Evolutionary conservation across 2,329 filamentous ascomycete species (phyloP).

Genomic region (Paecilomyces variotii): DNA sequence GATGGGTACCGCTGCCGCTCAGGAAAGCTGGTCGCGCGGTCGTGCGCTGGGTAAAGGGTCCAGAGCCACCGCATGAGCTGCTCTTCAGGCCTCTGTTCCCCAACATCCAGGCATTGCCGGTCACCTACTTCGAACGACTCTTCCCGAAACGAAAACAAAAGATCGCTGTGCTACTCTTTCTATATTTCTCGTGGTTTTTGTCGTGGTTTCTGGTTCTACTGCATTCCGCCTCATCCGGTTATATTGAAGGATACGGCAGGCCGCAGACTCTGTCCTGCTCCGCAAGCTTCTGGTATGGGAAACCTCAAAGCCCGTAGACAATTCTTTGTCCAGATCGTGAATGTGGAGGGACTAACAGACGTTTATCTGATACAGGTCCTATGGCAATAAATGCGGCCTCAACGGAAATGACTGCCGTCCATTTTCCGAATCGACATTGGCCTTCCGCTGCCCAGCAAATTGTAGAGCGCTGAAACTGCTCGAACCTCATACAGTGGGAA

Average conservation of each 20-base stretch:
- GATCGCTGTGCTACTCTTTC: slow-evolving; percentile 30
- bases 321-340: background rate
- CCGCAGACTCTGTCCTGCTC: slow-evolving; percentile 39
- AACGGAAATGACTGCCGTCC: slow-evolving; percentile 50
- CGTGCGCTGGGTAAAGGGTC: slow-evolving; percentile 40
- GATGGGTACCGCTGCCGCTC: slow-evolving; percentile 40
- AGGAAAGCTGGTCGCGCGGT: slow-evolving; percentile 37
- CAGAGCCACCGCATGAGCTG: slow-evolving; percentile 38
- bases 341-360: slow-evolving; percentile 1
- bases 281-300: slow-evolving; percentile 37
- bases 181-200: slow-evolving; percentile 41
- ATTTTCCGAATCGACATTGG: slow-evolving; percentile 43
- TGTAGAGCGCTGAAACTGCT: slow-evolving; percentile 41
- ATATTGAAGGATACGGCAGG: slow-evolving; percentile 42
- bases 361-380: slow-evolving; percentile 20
- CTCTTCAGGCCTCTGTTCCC: slow-evolving; percentile 41
- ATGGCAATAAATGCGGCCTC: slow-evolving; percentile 43
- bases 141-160: slow-evolving; percentile 41
- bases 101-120: slow-evolving; percentile 38
- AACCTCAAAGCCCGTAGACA: slow-evolving; percentile 1
- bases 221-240: slow-evolving; percentile 38
- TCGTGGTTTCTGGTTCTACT: slow-evolving; percentile 39
- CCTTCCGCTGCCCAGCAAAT: slow-evolving; percentile 50
- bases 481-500: slow-evolving; percentile 45
- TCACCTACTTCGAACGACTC: slow-evolving; percentile 35